Evolutionary conservation across 2,329 filamentous ascomycete genomes (phyloP), one percentile per base, ranked within the genome.

Genomic region (Chrysosporium queenslandicum): DNA sequence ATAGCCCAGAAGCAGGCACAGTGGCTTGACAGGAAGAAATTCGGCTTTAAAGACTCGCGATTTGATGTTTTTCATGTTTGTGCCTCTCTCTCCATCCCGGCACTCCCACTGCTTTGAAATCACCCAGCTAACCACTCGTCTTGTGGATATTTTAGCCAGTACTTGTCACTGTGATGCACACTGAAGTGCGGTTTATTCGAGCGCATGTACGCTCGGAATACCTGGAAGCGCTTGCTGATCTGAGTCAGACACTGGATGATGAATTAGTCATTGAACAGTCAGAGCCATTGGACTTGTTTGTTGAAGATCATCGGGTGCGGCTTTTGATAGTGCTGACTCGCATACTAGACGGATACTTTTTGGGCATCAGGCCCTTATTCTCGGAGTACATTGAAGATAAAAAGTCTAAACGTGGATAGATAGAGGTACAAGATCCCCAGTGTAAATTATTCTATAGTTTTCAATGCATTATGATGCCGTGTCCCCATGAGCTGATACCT

Each of bases 61-160:
- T 23, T 25, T 6, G 32, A 32, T 4, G 37, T 20, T 18, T 27
- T 30, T 25, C 37, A 45, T 21, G 43, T 46, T 29, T 16, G 42
- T 30, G 5, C 21, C 27, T 29, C 27, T 29, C 27, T 29, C 9
- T 29, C 27, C 9, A 4, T 29, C 34, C 34, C 34, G n/a, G n/a
- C n/a, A n/a, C n/a, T n/a, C n/a, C n/a, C n/a, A n/a, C n/a, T n/a
- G n/a, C n/a, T n/a, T n/a, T n/a, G n/a, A n/a, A n/a, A n/a, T n/a
- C n/a, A n/a, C n/a, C n/a, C n/a, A n/a, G n/a, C n/a, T n/a, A n/a
- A n/a, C n/a, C n/a, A n/a, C n/a, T n/a, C n/a, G n/a, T n/a, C n/a
- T n/a, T n/a, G n/a, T n/a, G n/a, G n/a, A n/a, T n/a, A n/a, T n/a
- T 14, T 34, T 34, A 53, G 51, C 51, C 51, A 5, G 8, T 53